A percentile compares a stretch with the other conserved stretches of the same genome.
Conservation (phyloP, 1,139 yeast species). For the Meyerozyma sp. region DNA sequence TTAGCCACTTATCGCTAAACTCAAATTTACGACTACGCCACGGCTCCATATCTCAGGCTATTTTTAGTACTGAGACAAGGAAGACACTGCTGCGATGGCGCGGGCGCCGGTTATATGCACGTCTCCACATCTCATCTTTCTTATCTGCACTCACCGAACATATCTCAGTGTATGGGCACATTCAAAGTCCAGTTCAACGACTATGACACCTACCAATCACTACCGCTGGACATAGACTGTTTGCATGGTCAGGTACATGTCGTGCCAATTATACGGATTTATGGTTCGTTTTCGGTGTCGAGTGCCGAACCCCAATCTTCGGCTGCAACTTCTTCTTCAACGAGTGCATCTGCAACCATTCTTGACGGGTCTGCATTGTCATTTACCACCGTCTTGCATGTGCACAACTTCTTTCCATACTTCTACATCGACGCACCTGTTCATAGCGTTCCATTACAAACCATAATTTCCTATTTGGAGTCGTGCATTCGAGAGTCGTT, state of each 20-base stretch:
- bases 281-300: constrained; percentile 45
- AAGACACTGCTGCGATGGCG: too few relatives aligned
- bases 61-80: too few relatives aligned
- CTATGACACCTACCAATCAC: constrained; percentile 59
- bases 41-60: too few relatives aligned
- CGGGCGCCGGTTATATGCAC: too few relatives aligned
- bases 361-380: constrained; percentile 5
- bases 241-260: constrained; percentile 29
- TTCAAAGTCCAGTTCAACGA: constrained; percentile 45
- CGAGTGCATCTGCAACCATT: background rate
- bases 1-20: too few relatives aligned
- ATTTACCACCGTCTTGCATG: constrained; percentile 46
- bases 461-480: constrained; percentile 4
- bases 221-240: constrained; percentile 31
- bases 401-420: constrained; percentile 85
- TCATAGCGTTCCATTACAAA: constrained; percentile 4
- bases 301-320: constrained; percentile 39
- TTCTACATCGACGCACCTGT: constrained; percentile 49
- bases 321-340: background rate
- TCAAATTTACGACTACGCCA: too few relatives aligned
- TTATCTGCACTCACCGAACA: background rate
- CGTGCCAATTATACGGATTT: constrained; percentile 75
- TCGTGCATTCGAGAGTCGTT: constrained; percentile 7
- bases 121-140: background rate
- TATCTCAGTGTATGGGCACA: background rate